Conservation (phyloP, 176 grass and related monocot species). For the Eleusine indica region DNA sequence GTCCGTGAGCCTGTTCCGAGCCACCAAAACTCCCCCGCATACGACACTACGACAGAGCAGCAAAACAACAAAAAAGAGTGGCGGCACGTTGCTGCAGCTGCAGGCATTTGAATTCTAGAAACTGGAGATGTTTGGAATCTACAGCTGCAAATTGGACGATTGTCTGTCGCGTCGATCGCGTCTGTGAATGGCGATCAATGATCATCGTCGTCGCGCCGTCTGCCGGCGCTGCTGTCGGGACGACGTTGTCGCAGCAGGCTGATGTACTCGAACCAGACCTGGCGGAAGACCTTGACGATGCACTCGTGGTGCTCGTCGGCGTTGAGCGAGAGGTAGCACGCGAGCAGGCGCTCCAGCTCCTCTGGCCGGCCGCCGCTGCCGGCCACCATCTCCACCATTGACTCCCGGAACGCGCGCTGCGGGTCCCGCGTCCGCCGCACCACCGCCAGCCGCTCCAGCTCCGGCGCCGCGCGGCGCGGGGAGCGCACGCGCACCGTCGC, state of each 20-base stretch:
- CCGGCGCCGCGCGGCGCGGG: constrained; percentile 20
- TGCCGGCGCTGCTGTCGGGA: background rate
- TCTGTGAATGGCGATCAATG: background rate
- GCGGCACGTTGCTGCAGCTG: background rate
- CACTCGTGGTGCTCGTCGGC: constrained; percentile 82
- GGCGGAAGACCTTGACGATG: constrained; percentile 85
- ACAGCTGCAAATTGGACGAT: constrained; percentile 3
- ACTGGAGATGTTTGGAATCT: constrained; percentile 37
- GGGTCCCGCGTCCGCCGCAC: constrained; percentile 77
- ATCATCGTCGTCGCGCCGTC: background rate
- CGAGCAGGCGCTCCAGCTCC: constrained; percentile 80
- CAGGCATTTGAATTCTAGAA: constrained; percentile 41
- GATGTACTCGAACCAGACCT: constrained; percentile 69
- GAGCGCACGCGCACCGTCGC: constrained; percentile 39
- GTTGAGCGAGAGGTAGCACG: constrained; percentile 88
- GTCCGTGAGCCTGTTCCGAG: background rate
- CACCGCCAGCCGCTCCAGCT: constrained; percentile 65
- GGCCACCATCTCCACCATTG: constrained; percentile 85
- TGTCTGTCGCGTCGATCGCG: background rate
- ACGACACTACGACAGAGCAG: background rate
- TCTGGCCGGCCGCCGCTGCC: constrained; percentile 49
- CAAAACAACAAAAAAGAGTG: background rate
- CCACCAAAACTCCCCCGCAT: background rate
- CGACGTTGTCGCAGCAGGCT: constrained; percentile 29
- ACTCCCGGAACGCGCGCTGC: constrained; percentile 72